phyloP scores from a whole-genome alignment of 164 flowering plant species.

The Annona cherimola region DNA sequence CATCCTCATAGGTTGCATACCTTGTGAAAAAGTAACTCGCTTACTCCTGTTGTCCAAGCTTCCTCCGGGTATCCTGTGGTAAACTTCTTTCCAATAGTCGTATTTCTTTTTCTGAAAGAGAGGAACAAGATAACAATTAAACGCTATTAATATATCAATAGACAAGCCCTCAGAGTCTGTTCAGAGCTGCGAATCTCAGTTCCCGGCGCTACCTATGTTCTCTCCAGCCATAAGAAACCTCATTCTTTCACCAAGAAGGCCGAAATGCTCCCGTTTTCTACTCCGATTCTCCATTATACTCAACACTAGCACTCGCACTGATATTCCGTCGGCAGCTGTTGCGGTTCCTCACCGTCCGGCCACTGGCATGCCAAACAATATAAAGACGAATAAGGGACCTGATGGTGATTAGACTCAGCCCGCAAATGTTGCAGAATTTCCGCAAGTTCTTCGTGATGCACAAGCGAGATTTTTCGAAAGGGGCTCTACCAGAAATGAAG shows the following conservation, averaged over 20 bases:
- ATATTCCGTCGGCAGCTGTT: constrained; percentile 12
- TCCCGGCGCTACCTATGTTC: no score
- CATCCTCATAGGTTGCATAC: no score
- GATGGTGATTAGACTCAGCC: constrained; percentile 54
- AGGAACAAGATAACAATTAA: no score
- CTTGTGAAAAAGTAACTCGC: no score
- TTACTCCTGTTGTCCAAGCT: no score
- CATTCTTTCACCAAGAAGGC: constrained; percentile 32
- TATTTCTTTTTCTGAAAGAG: no score
- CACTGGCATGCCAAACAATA: constrained; percentile 77
- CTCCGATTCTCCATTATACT: constrained; percentile 42
- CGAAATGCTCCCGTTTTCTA: constrained; percentile 15
- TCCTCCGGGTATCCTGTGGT: no score
- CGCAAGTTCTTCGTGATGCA: constrained; percentile 77
- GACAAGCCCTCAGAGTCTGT: no score
- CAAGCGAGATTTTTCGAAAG: constrained; percentile 43
- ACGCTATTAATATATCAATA: no score
- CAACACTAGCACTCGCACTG: constrained; percentile 27
- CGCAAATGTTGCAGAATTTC: constrained; percentile 86
- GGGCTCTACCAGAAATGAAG: constrained; percentile 42
- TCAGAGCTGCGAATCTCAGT: no score
- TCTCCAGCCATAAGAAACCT: constrained; percentile 58
- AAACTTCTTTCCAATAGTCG: no score
- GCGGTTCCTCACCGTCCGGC: constrained; percentile 55
- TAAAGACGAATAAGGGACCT: constrained; percentile 43